phyloP scores from a whole-genome alignment of 495 filamentous ascomycete species.

The Daldinia decipiens region DNA sequence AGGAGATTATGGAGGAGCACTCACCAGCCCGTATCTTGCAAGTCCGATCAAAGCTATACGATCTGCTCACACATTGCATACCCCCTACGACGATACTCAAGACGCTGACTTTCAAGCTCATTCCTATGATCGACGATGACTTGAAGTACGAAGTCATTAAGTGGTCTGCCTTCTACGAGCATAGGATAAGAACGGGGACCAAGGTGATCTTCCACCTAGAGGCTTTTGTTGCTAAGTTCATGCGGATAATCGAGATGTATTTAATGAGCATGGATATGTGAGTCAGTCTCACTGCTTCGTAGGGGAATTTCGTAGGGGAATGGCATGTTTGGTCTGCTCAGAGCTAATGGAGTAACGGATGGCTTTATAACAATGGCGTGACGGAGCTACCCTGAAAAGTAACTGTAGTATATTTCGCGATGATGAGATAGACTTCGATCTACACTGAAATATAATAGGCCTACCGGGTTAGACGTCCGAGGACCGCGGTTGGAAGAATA shows the following conservation, averaged over 20 bases:
- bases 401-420: slow-evolving; percentile 7
- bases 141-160: slow-evolving; percentile 92
- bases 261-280: slow-evolving; percentile 87
- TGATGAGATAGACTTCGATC: slow-evolving; percentile 26
- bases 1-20: slow-evolving; percentile 91
- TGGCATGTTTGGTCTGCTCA: slow-evolving; percentile 18
- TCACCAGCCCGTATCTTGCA: slow-evolving; percentile 85
- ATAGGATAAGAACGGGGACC: slow-evolving; percentile 86
- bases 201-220: slow-evolving; percentile 99
- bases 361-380: slow-evolving; percentile 17
- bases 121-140: slow-evolving; percentile 84
- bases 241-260: slow-evolving; percentile 93
- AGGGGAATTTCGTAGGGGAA: slow-evolving; percentile 14
- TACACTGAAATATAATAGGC: slow-evolving; percentile 8
- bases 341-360: slow-evolving; percentile 35
- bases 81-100: slow-evolving; percentile 92
- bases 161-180: slow-evolving; percentile 97
- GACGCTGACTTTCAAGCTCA: slow-evolving; percentile 91
- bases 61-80: slow-evolving; percentile 95
- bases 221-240: slow-evolving; percentile 98
- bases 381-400: slow-evolving; percentile 12
- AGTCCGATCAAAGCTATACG: slow-evolving; percentile 92
- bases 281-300: slow-evolving; percentile 11
- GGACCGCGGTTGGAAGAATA: slow-evolving; percentile 23
- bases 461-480: background rate